A percentile compares a stretch with the other conserved stretches of the same genome.
These are phyloP conservation scores for Pseudopyricularia cyperi DNA, from an alignment of 2,329 filamentous ascomycete species.

Conservation along the genomic window DNA sequence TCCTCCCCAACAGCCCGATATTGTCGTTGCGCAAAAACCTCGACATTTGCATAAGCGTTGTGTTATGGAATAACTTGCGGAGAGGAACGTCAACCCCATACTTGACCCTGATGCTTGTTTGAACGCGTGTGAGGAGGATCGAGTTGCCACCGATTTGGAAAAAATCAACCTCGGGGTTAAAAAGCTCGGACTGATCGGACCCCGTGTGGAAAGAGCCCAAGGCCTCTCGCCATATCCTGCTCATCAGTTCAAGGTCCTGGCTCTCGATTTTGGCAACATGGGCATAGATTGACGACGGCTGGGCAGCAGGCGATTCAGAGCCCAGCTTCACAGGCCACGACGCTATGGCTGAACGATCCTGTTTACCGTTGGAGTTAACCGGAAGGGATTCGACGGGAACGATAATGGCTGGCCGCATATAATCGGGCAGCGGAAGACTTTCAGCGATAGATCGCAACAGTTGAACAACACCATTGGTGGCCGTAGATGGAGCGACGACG, in stretches of 20 bases:
- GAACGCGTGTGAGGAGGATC: slow-evolving; percentile 15
- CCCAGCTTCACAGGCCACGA: not conserved
- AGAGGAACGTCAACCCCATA: not conserved
- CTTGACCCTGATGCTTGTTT: slow-evolving; percentile 16
- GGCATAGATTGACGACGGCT: not conserved
- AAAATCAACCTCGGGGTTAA: slow-evolving; percentile 19
- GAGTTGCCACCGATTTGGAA: slow-evolving; percentile 6
- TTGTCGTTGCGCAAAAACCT: not conserved
- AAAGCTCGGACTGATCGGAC: not conserved
- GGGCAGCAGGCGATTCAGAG: no score
- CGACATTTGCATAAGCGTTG: not conserved
- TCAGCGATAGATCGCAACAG: not conserved
- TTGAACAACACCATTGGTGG: not conserved
- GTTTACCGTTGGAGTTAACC: not conserved
- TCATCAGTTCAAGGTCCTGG: not conserved
- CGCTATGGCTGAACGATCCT: not conserved
- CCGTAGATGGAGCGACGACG: not conserved
- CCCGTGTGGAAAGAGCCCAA: not conserved
- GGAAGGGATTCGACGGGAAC: not conserved
- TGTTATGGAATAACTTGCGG: not conserved
- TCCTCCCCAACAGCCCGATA: not conserved
- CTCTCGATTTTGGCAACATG: not conserved
- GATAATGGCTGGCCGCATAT: slow-evolving; percentile 18
- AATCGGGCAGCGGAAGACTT: slow-evolving; percentile 6
- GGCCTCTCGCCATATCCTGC: not conserved